Evolutionary conservation across 495 filamentous ascomycete genomes (phyloP).

Genomic region (Penicillium pulvis): DNA sequence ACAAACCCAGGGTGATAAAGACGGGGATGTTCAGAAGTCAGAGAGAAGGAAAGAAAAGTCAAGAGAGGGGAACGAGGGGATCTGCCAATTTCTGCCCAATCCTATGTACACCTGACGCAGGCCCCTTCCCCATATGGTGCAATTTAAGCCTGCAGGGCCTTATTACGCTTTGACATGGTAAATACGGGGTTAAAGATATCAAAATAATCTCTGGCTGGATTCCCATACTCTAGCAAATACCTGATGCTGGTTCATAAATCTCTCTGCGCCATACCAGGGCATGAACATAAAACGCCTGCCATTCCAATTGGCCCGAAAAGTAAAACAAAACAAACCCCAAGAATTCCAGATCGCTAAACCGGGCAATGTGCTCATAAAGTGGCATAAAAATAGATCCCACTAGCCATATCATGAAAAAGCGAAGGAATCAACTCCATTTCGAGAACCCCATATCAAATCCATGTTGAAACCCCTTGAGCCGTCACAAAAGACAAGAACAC

Average conservation of each 20-base stretch:
- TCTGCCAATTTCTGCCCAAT: conserved; percentile 6
- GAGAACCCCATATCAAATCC: conserved; percentile 1
- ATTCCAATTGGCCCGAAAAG: not conserved
- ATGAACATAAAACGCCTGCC: conserved; percentile 6
- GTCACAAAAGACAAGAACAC: not conserved
- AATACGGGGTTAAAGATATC: not conserved
- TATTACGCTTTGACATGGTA: not conserved
- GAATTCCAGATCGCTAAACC: conserved; percentile 18
- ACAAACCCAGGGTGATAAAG: not conserved
- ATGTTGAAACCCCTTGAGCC: not conserved
- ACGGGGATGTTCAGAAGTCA: not conserved
- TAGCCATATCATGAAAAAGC: conserved; percentile 3
- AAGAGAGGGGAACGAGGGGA: not conserved
- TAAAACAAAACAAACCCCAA: conserved; percentile 2
- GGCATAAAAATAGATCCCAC: conserved; percentile 9
- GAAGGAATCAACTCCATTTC: conserved; percentile 3
- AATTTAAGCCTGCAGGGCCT: not conserved
- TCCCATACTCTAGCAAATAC: conserved; percentile 11
- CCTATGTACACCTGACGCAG: not conserved
- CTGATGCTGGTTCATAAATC: conserved; percentile 10
- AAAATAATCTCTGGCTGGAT: not conserved
- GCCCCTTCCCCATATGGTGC: not conserved
- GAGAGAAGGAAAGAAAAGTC: not conserved
- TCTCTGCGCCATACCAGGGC: conserved; percentile 9
- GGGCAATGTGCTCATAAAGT: conserved; percentile 13